These are phyloP conservation scores for Talaromyces sp. DNA, from an alignment of 2,329 filamentous ascomycete genomes.

Conservation along the genomic window DNA sequence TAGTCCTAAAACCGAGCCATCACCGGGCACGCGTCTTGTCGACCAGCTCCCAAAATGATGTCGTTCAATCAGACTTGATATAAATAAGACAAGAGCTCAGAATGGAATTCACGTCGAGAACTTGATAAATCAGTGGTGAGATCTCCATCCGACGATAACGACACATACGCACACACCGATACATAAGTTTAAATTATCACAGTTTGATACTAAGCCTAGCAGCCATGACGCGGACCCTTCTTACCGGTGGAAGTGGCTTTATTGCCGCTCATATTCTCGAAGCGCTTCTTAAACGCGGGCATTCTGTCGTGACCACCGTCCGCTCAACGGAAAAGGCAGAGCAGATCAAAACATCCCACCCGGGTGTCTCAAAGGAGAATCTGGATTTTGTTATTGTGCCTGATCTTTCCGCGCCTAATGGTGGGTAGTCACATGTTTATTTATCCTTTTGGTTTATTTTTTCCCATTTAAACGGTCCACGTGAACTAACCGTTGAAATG, in stretches of 20 bases:
- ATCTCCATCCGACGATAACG: neutral
- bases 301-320: conserved; percentile 56
- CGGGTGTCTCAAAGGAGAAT: conserved; percentile 44
- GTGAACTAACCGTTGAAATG: neutral
- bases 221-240: conserved; percentile 10
- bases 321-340: conserved; percentile 55
- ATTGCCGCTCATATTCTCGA: conserved; percentile 58
- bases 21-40: too few species aligned
- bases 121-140: neutral
- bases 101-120: neutral
- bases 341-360: conserved; percentile 49
- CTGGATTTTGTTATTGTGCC: conserved; percentile 61
- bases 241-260: conserved; percentile 52
- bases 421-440: conserved; percentile 4
- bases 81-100: neutral
- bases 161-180: neutral
- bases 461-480: neutral
- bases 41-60: neutral
- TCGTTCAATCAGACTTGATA: neutral
- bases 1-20: neutral
- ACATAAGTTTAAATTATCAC: neutral
- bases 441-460: too few species aligned
- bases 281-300: conserved; percentile 38
- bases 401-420: conserved; percentile 55
- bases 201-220: neutral